Conservation (phyloP, 2,329 filamentous ascomycete genomes). For the Aaosphaeria arxii region DNA sequence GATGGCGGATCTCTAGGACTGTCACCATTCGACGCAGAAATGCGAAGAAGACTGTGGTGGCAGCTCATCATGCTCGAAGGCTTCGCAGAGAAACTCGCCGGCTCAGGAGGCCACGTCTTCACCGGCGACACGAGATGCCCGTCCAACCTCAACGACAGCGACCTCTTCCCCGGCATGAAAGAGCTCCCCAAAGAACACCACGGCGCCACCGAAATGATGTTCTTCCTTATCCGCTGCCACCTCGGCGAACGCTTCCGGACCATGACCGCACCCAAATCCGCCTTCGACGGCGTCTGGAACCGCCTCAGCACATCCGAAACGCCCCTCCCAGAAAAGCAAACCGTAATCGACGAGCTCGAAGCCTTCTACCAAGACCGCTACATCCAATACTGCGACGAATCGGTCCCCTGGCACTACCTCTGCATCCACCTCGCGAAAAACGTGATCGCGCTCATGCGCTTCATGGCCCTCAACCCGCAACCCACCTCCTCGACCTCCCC, state of each 20-base stretch:
- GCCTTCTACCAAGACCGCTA: slow-evolving; percentile 39
- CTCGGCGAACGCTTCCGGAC: slow-evolving; percentile 40
- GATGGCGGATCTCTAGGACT: slow-evolving; percentile 54
- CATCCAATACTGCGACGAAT: slow-evolving; percentile 31
- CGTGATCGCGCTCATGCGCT: slow-evolving; percentile 43
- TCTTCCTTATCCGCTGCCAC: slow-evolving; percentile 43
- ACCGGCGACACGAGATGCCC: slow-evolving; percentile 49
- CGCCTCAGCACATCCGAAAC: slow-evolving; percentile 14
- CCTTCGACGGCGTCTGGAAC: slow-evolving; percentile 23
- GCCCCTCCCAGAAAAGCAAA: slow-evolving; percentile 20
- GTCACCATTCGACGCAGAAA: slow-evolving; percentile 56
- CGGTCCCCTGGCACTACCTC: slow-evolving; percentile 45
- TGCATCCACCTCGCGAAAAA: slow-evolving; percentile 44
- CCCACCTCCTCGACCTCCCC: slow-evolving; percentile 27
- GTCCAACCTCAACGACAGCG: slow-evolving; percentile 54
- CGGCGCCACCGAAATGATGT: slow-evolving; percentile 50
- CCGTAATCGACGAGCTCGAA: slow-evolving; percentile 42
- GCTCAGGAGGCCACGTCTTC: slow-evolving; percentile 42
- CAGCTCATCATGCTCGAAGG: slow-evolving; percentile 62
- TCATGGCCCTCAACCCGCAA: slow-evolving; percentile 45
- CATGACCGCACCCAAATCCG: slow-evolving; percentile 6
- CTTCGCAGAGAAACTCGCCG: slow-evolving; percentile 54
- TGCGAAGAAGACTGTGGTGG: slow-evolving; percentile 56
- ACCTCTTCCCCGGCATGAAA: slow-evolving; percentile 43
- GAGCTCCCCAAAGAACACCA: slow-evolving; percentile 40